These are phyloP conservation scores for Chytriomyces confervae DNA, from an alignment of 192 early-diverging fungal genomes.

Conservation along the genomic window DNA sequence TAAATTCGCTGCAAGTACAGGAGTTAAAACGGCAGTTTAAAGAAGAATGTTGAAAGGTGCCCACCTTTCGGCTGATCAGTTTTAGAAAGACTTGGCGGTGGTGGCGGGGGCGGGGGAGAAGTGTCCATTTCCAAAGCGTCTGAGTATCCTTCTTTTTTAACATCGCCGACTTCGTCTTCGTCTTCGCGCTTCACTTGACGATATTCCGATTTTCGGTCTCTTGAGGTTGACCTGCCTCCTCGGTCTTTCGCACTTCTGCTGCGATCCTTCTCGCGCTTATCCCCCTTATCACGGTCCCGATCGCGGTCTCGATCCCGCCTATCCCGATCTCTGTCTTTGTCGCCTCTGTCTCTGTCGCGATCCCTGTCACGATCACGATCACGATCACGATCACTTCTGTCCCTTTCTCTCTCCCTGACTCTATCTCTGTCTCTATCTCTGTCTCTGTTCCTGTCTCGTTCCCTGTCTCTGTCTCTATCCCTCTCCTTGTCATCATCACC, in stretches of 20 bases:
- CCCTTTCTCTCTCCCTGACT: not conserved
- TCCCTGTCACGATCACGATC: slow-evolving; percentile 8
- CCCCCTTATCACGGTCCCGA: not conserved
- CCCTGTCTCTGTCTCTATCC: slow-evolving; percentile 3
- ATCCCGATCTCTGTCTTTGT: not conserved
- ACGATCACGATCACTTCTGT: slow-evolving; percentile 8
- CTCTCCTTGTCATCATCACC: not conserved
- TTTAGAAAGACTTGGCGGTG: not conserved
- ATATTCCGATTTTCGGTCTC: not conserved
- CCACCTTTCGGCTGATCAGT: no score
- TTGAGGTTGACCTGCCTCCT: not conserved
- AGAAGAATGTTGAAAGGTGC: no score
- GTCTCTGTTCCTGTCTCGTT: not conserved
- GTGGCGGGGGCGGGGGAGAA: slow-evolving; percentile 6
- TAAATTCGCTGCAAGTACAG: not conserved
- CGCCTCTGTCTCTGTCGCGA: not conserved
- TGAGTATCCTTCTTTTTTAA: not conserved
- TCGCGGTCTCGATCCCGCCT: slow-evolving; percentile 15
- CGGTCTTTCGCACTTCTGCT: not conserved
- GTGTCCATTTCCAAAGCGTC: not conserved
- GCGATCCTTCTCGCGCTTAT: slow-evolving; percentile 4
- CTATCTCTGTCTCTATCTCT: no score
- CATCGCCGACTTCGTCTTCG: not conserved
- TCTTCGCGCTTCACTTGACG: slow-evolving; percentile 2
- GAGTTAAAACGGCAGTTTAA: not conserved